Base-by-base conservation (phyloP, 805 yeast genomes). In the Ogataea naganishii region DNA sequence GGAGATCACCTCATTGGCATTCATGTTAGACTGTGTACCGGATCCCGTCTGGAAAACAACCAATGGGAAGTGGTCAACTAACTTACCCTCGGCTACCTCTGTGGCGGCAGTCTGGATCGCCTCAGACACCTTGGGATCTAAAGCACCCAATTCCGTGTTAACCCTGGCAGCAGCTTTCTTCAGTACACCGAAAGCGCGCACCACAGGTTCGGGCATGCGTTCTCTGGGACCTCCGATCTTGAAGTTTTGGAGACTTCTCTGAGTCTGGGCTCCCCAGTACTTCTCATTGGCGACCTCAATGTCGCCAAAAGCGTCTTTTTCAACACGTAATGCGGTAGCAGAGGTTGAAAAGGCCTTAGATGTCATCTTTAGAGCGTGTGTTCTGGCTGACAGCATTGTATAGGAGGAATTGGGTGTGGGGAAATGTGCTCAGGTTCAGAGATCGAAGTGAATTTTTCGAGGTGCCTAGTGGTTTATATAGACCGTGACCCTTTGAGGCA, bases 31-130 rank as follows among this genome's bases (percentile, higher is more conserved):
- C 64, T 92, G 98, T 35, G 98, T 92, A 58, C 98, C 98, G 19
- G 95, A 83, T 36, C 98, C 98, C 37, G 98, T 92, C 68, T 92
- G 98, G 81, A 86, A 92, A 21, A 92, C 96, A 35, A 92, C 98
- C 57, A 92, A 69, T 35, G 98, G 98, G 78, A 92, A 92, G 61
- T 92, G 95, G 49, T 81, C 95, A 39, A 75, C 71, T 54, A 92
- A 72, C 59, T 85, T 83, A 42, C 98, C 98, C 46, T 80, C 84
- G 28, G 82, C 69, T 23, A 92, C 97, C 60, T 92, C 98, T 46
- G 86, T 80, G 36, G 97, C 96, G 29, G 97, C 98, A 55, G 77
- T 70, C 63, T 83, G 78, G 54, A 92, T 92, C 30, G 95, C 95
- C 21, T 60, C 64, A 7, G 96, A 76, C 27, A 89, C 52, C 59